Evolutionary conservation across 2,329 filamentous ascomycete species (phyloP).

Genomic region (Triangularia setosa): DNA sequence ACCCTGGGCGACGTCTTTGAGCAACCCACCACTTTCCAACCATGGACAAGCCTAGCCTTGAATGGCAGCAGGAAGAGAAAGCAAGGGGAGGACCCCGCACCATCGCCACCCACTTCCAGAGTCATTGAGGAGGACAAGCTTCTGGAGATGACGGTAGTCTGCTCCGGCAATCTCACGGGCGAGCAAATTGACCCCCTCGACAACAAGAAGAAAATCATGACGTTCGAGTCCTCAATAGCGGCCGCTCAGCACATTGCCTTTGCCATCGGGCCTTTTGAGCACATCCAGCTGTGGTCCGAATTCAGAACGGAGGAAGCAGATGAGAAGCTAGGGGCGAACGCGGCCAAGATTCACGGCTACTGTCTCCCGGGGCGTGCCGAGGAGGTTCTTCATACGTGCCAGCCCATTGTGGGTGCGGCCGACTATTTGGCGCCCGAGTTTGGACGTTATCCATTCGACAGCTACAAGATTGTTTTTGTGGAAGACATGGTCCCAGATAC

Average conservation of each 20-base stretch:
- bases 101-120: background rate
- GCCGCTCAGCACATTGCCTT: constrained; percentile 89
- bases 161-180: constrained; percentile 83
- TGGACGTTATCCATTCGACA: constrained; percentile 84
- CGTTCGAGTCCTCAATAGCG: constrained; percentile 71
- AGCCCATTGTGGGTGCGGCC: constrained; percentile 79
- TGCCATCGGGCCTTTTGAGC: constrained; percentile 89
- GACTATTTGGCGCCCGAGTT: constrained; percentile 88
- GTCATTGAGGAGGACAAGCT: constrained; percentile 76
- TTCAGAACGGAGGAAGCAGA: constrained; percentile 89
- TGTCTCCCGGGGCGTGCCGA: constrained; percentile 79
- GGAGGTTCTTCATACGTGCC: constrained; percentile 82
- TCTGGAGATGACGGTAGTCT: constrained; percentile 84
- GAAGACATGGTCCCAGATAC: constrained; percentile 80
- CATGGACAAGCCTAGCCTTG: constrained; percentile 22
- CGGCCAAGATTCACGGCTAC: constrained; percentile 85
- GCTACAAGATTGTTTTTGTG: constrained; percentile 90
- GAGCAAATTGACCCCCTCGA: constrained; percentile 75
- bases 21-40: constrained; percentile 43
- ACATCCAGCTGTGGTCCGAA: constrained; percentile 78
- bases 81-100: constrained; percentile 33
- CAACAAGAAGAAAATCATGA: constrained; percentile 79
- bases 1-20: constrained; percentile 76
- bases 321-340: constrained; percentile 82
- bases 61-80: constrained; percentile 38